Percentiles rank a stretch among this genome's conserved stretches.
phyloP scores from a whole-genome alignment of 2,329 filamentous ascomycete genomes.

The Aspergillus pseudoterreus region DNA sequence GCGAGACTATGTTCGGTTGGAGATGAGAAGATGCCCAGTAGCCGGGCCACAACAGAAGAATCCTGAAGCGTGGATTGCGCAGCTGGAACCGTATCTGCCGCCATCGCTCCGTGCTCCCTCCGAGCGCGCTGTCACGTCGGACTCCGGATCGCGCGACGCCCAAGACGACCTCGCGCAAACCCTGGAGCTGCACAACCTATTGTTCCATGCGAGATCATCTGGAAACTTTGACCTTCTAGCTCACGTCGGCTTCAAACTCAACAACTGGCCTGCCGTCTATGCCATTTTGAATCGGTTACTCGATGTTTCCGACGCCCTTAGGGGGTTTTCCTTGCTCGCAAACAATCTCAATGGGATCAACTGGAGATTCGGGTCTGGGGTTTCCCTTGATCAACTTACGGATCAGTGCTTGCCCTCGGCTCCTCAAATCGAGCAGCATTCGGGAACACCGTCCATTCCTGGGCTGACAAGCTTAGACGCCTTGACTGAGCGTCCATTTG shows the following conservation, averaged over 20 bases:
- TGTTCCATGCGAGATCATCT: slow-evolving; percentile 27
- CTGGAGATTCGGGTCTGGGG: slow-evolving; percentile 18
- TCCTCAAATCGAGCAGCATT: slow-evolving; percentile 4
- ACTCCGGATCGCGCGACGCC: slow-evolving; percentile 1
- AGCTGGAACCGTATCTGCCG: slow-evolving; percentile 33
- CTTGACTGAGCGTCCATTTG: slow-evolving; percentile 23
- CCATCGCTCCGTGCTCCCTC: slow-evolving; percentile 17
- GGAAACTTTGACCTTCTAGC: slow-evolving; percentile 34
- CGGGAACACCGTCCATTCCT: not conserved
- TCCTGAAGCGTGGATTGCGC: slow-evolving; percentile 31
- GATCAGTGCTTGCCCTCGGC: slow-evolving; percentile 4
- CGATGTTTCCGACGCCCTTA: slow-evolving; percentile 30
- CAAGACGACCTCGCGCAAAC: slow-evolving; percentile 21
- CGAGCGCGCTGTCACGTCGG: slow-evolving; percentile 3
- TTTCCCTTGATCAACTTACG: slow-evolving; percentile 31
- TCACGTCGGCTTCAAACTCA: slow-evolving; percentile 37
- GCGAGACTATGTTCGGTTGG: slow-evolving; percentile 8
- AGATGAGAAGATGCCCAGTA: slow-evolving; percentile 15
- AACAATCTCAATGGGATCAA: slow-evolving; percentile 25
- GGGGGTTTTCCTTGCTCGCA: slow-evolving; percentile 10
- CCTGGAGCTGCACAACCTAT: slow-evolving; percentile 28
- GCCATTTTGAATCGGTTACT: slow-evolving; percentile 37
- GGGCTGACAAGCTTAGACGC: slow-evolving; percentile 17
- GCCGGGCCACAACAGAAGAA: slow-evolving; percentile 17
- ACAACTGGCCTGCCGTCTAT: slow-evolving; percentile 40